These are phyloP conservation scores for Emmonsiellopsis sp. DNA, from an alignment of 2,329 filamentous ascomycete genomes.

Conservation along the genomic window DNA sequence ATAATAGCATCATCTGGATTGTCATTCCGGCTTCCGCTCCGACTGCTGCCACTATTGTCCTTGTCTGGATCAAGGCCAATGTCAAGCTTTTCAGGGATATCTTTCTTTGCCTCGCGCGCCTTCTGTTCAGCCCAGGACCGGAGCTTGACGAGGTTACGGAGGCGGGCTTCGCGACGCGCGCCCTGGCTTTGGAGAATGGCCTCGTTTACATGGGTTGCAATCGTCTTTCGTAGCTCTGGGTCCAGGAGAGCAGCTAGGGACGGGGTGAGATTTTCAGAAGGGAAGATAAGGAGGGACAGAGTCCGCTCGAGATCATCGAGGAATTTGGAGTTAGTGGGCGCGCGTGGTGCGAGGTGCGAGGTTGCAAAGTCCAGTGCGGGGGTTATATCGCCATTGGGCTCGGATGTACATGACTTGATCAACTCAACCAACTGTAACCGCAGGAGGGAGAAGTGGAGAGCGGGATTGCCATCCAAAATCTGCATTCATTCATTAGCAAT, in stretches of 20 bases:
- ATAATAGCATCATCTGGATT: constrained; percentile 31
- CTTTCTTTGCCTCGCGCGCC: constrained; percentile 38
- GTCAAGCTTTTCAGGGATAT: constrained; percentile 37
- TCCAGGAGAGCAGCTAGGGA: constrained; percentile 69
- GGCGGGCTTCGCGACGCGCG: constrained; percentile 66
- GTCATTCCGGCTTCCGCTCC: constrained; percentile 19
- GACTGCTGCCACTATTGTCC: constrained; percentile 17
- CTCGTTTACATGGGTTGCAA: constrained; percentile 84
- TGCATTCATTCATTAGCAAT: constrained; percentile 32
- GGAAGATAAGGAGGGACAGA: constrained; percentile 85
- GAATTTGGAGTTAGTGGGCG: constrained; percentile 71
- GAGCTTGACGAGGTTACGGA: constrained; percentile 71
- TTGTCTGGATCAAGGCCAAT: constrained; percentile 33
- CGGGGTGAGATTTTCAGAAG: constrained; percentile 67
- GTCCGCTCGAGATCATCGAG: constrained; percentile 82
- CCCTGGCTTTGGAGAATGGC: constrained; percentile 70
- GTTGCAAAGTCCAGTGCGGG: constrained; percentile 82
- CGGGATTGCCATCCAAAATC: constrained; percentile 77
- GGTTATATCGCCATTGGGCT: constrained; percentile 61
- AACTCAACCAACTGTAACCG: constrained; percentile 89
- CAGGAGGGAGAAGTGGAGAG: constrained; percentile 80
- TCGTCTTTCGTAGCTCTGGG: constrained; percentile 66
- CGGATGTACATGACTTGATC: constrained; percentile 65
- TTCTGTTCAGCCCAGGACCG: constrained; percentile 72
- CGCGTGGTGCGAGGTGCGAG: constrained; percentile 75